A percentile compares a stretch with the other conserved stretches of the same genome.
phyloP scores from a whole-genome alignment of 1,284 basidiomycete genomes.

The Trametes sp. region DNA sequence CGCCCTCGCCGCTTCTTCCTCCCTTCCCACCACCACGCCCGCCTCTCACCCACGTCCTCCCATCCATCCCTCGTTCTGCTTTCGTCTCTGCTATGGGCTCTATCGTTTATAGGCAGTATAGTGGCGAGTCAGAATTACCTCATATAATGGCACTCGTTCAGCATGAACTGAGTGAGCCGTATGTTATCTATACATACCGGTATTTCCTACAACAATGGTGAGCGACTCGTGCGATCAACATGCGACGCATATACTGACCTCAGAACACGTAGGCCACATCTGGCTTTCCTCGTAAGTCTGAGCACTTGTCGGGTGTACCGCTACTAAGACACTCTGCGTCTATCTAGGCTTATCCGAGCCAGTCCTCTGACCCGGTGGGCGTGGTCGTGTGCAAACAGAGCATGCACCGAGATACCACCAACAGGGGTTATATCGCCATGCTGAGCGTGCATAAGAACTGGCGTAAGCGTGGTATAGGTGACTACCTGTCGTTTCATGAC shows the following conservation, averaged over 20 bases:
- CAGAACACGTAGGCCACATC: conserved; percentile 77
- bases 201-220: conserved; percentile 96
- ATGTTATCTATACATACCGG: conserved; percentile 92
- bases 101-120: conserved; percentile 76
- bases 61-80: conserved; percentile 5
- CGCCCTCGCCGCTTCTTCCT: conserved; percentile 7
- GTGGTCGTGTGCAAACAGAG: conserved; percentile 98
- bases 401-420: conserved; percentile 76
- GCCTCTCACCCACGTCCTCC: conserved; percentile 5
- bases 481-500: conserved; percentile 40
- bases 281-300: conserved; percentile 85
- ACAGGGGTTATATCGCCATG: conserved; percentile 98
- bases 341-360: conserved; percentile 64
- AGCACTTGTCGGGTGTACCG: background rate
- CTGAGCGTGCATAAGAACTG: conserved; percentile 85
- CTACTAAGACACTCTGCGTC: conserved; percentile 11
- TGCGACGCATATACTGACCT: conserved; percentile 13
- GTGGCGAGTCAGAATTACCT: conserved; percentile 79
- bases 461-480: conserved; percentile 92
- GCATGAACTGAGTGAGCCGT: conserved; percentile 93
- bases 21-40: conserved; percentile 19
- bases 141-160: conserved; percentile 89
- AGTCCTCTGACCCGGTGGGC: conserved; percentile 74
- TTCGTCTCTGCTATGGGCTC: conserved; percentile 48
- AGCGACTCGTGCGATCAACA: conserved; percentile 35